These are phyloP conservation scores for Ascochyta pisi DNA, from an alignment of 2,329 filamentous ascomycete genomes.

Conservation along the genomic window DNA sequence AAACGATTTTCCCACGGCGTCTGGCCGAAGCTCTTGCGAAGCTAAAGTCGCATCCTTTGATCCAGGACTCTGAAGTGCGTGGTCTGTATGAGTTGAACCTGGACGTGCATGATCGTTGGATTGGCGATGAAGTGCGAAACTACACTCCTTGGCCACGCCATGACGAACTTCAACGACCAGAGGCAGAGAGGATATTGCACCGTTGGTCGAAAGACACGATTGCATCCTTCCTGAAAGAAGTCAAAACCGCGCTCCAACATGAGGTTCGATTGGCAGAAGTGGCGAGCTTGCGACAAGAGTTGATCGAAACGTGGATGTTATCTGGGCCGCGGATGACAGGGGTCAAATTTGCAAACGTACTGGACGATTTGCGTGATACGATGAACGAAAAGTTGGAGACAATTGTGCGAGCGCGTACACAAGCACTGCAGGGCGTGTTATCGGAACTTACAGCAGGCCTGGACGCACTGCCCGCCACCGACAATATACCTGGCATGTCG, in stretches of 20 bases:
- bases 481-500: constrained; percentile 56
- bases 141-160: constrained; percentile 89
- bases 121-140: constrained; percentile 79
- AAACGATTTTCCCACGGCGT: constrained; percentile 74
- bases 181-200: constrained; percentile 51
- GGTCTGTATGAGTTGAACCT: constrained; percentile 74
- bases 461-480: constrained; percentile 49
- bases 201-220: constrained; percentile 52
- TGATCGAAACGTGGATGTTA: constrained; percentile 78
- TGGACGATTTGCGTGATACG: constrained; percentile 70
- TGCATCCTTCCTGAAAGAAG: constrained; percentile 59
- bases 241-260: constrained; percentile 65
- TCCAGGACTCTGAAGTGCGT: constrained; percentile 73
- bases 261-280: constrained; percentile 73
- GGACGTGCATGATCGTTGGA: constrained; percentile 80
- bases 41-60: constrained; percentile 73
- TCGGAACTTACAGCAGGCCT: constrained; percentile 69
- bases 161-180: constrained; percentile 64
- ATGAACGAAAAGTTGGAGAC: constrained; percentile 72
- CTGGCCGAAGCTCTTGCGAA: constrained; percentile 72
- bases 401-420: constrained; percentile 69
- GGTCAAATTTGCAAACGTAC: constrained; percentile 71
- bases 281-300: constrained; percentile 71
- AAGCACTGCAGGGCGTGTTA: constrained; percentile 69
- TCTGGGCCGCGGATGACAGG: constrained; percentile 69